These are phyloP conservation scores for Cucurbita maxima DNA, from an alignment of 306 rosid species.

Conservation along the genomic window DNA sequence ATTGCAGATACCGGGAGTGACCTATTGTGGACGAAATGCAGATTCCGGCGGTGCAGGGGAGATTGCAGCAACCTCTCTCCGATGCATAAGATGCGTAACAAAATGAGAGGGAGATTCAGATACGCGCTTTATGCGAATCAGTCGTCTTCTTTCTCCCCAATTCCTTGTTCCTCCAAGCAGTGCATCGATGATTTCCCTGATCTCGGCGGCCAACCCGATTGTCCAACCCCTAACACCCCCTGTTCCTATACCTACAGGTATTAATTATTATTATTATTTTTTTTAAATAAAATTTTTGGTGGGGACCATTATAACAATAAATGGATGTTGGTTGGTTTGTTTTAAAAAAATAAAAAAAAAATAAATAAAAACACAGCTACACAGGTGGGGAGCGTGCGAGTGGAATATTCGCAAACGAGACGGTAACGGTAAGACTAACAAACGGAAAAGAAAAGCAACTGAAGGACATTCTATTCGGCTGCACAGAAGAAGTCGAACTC, in stretches of 20 bases:
- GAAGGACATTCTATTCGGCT: conserved; percentile 35
- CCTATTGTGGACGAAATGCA: conserved; percentile 56
- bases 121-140: conserved; percentile 21
- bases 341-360: too few relatives aligned
- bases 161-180: conserved; percentile 28
- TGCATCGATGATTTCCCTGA: conserved; percentile 28
- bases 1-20: conserved; percentile 70
- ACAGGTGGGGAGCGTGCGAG: conserved; percentile 31
- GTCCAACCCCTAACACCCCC: too few relatives aligned
- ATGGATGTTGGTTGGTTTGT: too few relatives aligned
- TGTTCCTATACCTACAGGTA: too few relatives aligned
- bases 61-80: not conserved
- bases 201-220: not conserved
- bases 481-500: conserved; percentile 27
- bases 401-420: conserved; percentile 61
- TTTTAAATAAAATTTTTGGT: too few relatives aligned
- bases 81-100: not conserved
- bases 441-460: conserved; percentile 28
- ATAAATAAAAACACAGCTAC: conserved; percentile 46
- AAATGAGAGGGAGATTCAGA: not conserved
- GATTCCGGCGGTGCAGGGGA: conserved; percentile 2
- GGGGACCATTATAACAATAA: too few relatives aligned
- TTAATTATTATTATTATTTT: too few relatives aligned
- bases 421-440: conserved; percentile 26
- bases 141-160: conserved; percentile 26